Base-by-base conservation (phyloP, 495 filamentous ascomycete genomes). In the Cercophora scortea region DNA sequence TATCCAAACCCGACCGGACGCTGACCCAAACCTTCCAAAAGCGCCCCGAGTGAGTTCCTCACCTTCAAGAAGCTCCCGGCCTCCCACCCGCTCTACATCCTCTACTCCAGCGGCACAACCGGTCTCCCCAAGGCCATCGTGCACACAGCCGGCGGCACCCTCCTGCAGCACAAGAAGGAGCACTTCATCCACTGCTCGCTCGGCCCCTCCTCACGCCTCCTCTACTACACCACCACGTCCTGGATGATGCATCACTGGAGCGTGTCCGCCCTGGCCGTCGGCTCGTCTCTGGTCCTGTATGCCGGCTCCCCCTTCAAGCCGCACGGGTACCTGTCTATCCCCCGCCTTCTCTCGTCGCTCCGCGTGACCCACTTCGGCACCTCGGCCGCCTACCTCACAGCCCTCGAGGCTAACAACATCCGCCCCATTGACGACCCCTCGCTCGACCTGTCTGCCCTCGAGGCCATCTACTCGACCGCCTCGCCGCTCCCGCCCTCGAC, bases 241-340 rank as follows among this genome's bases (percentile, higher is more conserved):
- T 94, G 90, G 89, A 93, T 95, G 90, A 96, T 95, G 90, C 93
- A 89, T 87, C 90, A 95, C 65, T 95, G 90, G 90, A 81, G 90
- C 42, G 81, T 95, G 16, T 91, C 88, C 6, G 88, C 80, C 0
- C 79, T 95, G 8, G 85, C 88, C 10, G 82, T 79, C 49, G 90
- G 90, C 50, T 78, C 86, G 7, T 91, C 88, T 1, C 75, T 95
- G 40, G 79, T 95, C 17, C 76, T 95, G 4, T 96, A 96, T 66
- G 87, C 93, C 55, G 90, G 90, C 33, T 93, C 88, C 0, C 90
- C 90, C 15, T 95, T 95, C 76, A 74, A 82, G 19, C 71, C 74
- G 0, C 66, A 75, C 49, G 65, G 65, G 10, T 64, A 71, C 59
- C 54, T 68, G 35, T 74, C 72, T 2, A 40, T 75, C 13, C 73